Percentiles rank a stretch among this genome's conserved stretches.
phyloP scores from a whole-genome alignment of 2,329 filamentous ascomycete genomes.

The Pseudogymnoascus sp. region DNA sequence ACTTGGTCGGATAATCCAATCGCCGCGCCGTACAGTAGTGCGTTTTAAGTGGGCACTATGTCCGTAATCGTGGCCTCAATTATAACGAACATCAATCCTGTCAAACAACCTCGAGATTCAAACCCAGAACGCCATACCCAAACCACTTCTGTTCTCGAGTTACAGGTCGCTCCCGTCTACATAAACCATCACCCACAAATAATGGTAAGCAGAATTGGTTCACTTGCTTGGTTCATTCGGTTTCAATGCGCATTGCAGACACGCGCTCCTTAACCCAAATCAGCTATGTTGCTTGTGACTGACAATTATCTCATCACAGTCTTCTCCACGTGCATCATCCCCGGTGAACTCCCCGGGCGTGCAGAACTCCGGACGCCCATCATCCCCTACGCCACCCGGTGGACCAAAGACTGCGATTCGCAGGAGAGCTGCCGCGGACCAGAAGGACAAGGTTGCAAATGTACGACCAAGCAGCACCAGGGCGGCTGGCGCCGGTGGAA shows the following conservation, averaged over 20 bases:
- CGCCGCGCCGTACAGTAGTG: constrained; percentile 1
- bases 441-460: constrained; percentile 96
- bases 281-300: background rate
- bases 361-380: constrained; percentile 63
- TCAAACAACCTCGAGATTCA: constrained; percentile 1
- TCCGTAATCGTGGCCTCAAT: constrained; percentile 9
- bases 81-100: constrained; percentile 5
- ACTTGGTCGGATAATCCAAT: background rate
- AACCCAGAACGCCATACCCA: constrained; percentile 4
- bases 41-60: constrained; percentile 7
- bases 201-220: constrained; percentile 4
- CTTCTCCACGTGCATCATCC: constrained; percentile 41
- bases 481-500: constrained; percentile 87
- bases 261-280: background rate
- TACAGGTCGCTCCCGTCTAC: background rate
- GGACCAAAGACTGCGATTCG: constrained; percentile 93
- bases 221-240: background rate
- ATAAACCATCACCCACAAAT: background rate
- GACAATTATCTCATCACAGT: constrained; percentile 17
- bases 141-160: background rate
- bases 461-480: constrained; percentile 84
- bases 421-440: constrained; percentile 88
- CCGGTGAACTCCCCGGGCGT: constrained; percentile 45
- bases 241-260: background rate
- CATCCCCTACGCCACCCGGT: constrained; percentile 82